Base-by-base conservation (phyloP, 2,329 filamentous ascomycete genomes). In the Colletotrichum graminicola region DNA sequence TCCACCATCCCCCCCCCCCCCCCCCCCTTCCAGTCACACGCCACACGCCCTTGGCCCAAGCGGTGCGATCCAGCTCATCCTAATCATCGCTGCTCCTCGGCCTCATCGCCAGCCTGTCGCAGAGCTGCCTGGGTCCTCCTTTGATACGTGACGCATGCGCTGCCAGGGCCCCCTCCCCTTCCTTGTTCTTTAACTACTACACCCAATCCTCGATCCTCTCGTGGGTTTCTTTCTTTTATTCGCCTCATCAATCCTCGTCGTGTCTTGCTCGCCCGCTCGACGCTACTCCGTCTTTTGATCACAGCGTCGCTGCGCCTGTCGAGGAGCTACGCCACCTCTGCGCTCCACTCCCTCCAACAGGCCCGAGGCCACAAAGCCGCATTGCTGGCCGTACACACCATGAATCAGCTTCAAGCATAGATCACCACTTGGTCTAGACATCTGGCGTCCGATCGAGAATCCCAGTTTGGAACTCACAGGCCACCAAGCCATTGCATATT, bases 301-400 rank as follows among this genome's bases (percentile, higher is more conserved):
- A 59, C 54, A 51, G 47, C 62, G 52, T 65, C 57, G 41, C 61
- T 21, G 63, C 56, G 43, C 34, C 60, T 57, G 71, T 73, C 18
- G 32, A 54, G 34, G 41, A 43, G 21, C 54, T 67, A 45, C 52
- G 66, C 71, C 60, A 60, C 54, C 62, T 60, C 43, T 39, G 55
- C 43, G 51, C 61, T 62, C 63, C 70, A 26, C 39, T 45, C 32
- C 34, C 34, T 23, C 66, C 55, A 29, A 51, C 69, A 39, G 49
- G 55, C 63, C 64, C 47, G 39, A 66, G n/a, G 47, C 72, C 69
- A 76, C 73, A 73, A 73, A 73, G 74, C 74, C 73, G 77, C 78
- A 78, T 79, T 79, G 77, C 78, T 77, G 76, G 78, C 78, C 75
- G 79, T 79, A 78, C 76, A 75, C 76, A 76, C 73, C 72, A 74